Conservation (phyloP, 2,329 filamentous ascomycete genomes). For the Leptographium galeiforme region DNA sequence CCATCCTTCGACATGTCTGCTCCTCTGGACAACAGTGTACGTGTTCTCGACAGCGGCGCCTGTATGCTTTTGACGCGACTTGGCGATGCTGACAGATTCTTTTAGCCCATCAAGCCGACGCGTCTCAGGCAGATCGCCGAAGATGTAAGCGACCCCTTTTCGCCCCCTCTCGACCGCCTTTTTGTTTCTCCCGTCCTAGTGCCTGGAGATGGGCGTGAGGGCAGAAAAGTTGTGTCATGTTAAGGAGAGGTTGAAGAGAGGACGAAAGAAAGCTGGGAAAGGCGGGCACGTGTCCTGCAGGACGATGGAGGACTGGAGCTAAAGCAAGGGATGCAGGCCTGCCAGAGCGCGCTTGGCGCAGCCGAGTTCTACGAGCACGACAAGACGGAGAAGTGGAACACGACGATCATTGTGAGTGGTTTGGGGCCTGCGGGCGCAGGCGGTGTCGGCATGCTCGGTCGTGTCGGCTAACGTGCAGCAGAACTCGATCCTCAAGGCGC, state of each 20-base stretch:
- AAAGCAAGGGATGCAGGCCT: slow-evolving; percentile 45
- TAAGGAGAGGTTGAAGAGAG: not conserved
- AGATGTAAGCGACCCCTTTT: slow-evolving; percentile 44
- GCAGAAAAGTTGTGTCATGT: not conserved
- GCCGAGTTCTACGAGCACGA: slow-evolving; percentile 77
- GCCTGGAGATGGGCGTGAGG: not conserved
- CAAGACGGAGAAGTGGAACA: slow-evolving; percentile 81
- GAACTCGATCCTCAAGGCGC: slow-evolving; percentile 63
- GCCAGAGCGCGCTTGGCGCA: slow-evolving; percentile 60
- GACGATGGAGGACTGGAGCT: not conserved
- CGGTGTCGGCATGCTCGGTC: not conserved
- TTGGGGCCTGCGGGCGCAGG: not conserved
- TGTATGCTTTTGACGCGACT: not conserved
- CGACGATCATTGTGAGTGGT: slow-evolving; percentile 68
- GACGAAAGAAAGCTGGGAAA: not conserved
- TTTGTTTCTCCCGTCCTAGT: not conserved
- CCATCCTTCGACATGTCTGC: not conserved
- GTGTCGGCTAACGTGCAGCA: slow-evolving; percentile 17
- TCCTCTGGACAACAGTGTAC: slow-evolving; percentile 2
- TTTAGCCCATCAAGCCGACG: slow-evolving; percentile 59
- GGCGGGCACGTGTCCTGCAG: not conserved
- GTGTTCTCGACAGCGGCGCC: not conserved
- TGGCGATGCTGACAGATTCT: not conserved
- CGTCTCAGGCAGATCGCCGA: slow-evolving; percentile 75
- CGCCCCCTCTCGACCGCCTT: not conserved